A percentile compares a stretch with the other conserved stretches of the same genome.
These are phyloP conservation scores for Aquilaria yunnanensis DNA, from an alignment of 345 rosid genomes.

Conservation along the genomic window DNA sequence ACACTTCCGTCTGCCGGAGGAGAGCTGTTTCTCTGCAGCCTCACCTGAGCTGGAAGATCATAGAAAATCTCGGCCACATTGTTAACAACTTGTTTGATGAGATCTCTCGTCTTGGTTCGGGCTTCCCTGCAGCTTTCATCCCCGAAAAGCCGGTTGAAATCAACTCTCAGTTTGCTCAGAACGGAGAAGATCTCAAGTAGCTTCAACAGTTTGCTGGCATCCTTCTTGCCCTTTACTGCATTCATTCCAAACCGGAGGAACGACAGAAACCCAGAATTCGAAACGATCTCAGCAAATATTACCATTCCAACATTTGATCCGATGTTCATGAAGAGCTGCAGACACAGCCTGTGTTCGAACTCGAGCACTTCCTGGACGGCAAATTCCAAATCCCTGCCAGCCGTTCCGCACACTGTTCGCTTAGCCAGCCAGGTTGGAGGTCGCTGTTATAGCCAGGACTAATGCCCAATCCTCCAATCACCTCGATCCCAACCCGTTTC, in stretches of 20 bases:
- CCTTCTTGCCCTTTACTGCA: conserved; percentile 48
- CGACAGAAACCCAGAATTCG: conserved; percentile 35
- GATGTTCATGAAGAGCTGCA: conserved; percentile 28
- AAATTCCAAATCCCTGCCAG: conserved; percentile 42
- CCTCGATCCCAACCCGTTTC: too few relatives aligned
- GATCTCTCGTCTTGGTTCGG: conserved; percentile 48
- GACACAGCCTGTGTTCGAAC: conserved; percentile 47
- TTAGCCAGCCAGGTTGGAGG: too few relatives aligned
- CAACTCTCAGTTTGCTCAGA: conserved; percentile 47
- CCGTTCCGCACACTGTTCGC: too few relatives aligned
- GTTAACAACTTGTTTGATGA: conserved; percentile 46
- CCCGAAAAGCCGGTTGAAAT: conserved; percentile 60
- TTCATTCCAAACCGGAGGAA: conserved; percentile 52
- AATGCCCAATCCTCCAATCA: too few relatives aligned
- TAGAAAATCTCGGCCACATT: conserved; percentile 64
- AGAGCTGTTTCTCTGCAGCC: conserved; percentile 44
- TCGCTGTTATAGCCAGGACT: too few relatives aligned
- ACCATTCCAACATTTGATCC: conserved; percentile 23
- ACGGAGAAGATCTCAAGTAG: conserved; percentile 54
- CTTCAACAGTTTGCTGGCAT: conserved; percentile 58
- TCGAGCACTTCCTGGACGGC: conserved; percentile 41
- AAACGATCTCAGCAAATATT: conserved; percentile 55
- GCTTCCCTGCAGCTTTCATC: conserved; percentile 46
- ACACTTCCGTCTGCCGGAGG: conserved; percentile 55
- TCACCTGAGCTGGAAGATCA: conserved; percentile 64